Conservation (phyloP, 495 filamentous ascomycete genomes). For the Penicillium crystallinum region DNA sequence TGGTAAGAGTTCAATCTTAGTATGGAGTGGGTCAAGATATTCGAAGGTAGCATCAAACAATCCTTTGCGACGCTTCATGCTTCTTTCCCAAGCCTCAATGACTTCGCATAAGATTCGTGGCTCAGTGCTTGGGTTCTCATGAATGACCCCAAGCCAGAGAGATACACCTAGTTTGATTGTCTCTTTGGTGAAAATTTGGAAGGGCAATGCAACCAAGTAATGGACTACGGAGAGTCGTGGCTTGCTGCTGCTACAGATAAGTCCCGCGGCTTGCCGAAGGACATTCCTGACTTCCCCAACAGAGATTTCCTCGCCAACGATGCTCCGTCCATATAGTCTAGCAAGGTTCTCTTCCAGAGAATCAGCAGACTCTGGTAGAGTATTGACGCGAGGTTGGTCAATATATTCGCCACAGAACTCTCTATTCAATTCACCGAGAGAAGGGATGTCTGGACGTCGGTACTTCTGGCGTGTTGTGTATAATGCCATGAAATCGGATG, state of each 20-base stretch:
- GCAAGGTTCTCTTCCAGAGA: slow-evolving; percentile 27
- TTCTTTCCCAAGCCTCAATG: slow-evolving; percentile 79
- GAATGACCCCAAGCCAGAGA: slow-evolving; percentile 92
- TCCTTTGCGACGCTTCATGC: slow-evolving; percentile 66
- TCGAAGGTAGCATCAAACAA: slow-evolving; percentile 71
- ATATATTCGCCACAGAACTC: slow-evolving; percentile 10
- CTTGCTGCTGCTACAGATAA: slow-evolving; percentile 69
- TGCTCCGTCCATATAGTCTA: slow-evolving; percentile 63
- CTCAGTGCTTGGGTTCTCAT: slow-evolving; percentile 88
- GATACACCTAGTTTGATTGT: slow-evolving; percentile 93
- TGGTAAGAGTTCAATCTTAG: slow-evolving; percentile 88
- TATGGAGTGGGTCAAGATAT: slow-evolving; percentile 82
- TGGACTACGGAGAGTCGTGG: slow-evolving; percentile 73
- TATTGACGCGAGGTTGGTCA: slow-evolving; percentile 6
- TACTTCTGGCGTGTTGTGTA: slow-evolving; percentile 98
- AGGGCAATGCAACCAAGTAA: slow-evolving; percentile 85
- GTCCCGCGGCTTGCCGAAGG: slow-evolving; percentile 72
- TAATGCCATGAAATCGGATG: slow-evolving; percentile 91
- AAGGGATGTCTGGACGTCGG: slow-evolving; percentile 64
- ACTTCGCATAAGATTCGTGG: slow-evolving; percentile 77
- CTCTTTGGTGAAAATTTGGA: slow-evolving; percentile 86
- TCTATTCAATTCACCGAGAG: slow-evolving; percentile 9
- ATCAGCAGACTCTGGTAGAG: slow-evolving; percentile 16
- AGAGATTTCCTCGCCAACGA: slow-evolving; percentile 59
- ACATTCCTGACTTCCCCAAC: slow-evolving; percentile 71